phyloP scores from a whole-genome alignment of 2,329 filamentous ascomycete genomes.

The Elsinoe arachidis region DNA sequence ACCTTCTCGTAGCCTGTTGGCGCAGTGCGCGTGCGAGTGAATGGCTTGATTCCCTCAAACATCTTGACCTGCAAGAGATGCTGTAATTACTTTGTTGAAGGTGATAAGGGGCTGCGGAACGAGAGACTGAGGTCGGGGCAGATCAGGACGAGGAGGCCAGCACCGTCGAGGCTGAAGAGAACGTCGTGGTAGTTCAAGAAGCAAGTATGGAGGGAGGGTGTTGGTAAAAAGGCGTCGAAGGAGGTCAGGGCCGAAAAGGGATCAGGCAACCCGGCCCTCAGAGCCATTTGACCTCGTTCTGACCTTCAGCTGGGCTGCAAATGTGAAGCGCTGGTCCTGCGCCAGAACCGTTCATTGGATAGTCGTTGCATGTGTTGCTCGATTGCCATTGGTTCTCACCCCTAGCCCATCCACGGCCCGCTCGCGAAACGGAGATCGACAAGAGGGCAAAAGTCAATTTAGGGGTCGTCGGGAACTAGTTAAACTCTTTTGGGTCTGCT shows the following conservation, averaged over 20 bases:
- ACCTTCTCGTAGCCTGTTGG: slow-evolving; percentile 36
- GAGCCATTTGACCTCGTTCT: neutral
- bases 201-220: slow-evolving; percentile 3
- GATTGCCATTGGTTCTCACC: slow-evolving; percentile 1
- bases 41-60: slow-evolving; percentile 2
- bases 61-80: slow-evolving; percentile 13
- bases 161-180: slow-evolving; percentile 11
- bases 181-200: slow-evolving; percentile 3
- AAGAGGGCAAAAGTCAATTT: slow-evolving; percentile 9
- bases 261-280: slow-evolving; percentile 2
- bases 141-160: slow-evolving; percentile 1
- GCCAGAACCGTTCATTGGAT: slow-evolving; percentile 11
- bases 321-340: slow-evolving; percentile 14
- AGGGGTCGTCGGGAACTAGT: neutral
- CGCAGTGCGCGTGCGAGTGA: slow-evolving; percentile 26
- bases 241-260: slow-evolving; percentile 1
- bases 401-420: neutral
- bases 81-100: neutral
- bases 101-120: neutral
- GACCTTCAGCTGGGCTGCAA: neutral
- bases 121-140: neutral
- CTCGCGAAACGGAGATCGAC: slow-evolving; percentile 11
- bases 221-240: slow-evolving; percentile 9
- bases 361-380: neutral
- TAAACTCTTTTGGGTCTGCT: neutral